phyloP scores from a whole-genome alignment of 495 filamentous ascomycete species.

The Staphylotrichum longicolle region DNA sequence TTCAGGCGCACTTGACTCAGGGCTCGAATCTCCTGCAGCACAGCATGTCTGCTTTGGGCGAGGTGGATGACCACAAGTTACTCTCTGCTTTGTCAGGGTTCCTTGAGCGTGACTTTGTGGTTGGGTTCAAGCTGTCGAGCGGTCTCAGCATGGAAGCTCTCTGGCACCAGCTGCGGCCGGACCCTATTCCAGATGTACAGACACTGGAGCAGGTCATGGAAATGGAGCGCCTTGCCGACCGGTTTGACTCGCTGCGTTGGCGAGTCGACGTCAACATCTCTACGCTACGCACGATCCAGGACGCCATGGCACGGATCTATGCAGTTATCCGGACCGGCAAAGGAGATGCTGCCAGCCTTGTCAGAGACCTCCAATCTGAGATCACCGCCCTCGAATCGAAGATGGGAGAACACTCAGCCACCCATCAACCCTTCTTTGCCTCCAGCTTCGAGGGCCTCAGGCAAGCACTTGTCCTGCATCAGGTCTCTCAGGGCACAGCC shows the following conservation, averaged over 20 bases:
- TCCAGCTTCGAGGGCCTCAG: constrained; percentile 64
- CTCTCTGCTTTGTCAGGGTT: constrained; percentile 30
- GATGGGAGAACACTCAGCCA: constrained; percentile 40
- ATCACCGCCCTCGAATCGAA: constrained; percentile 54
- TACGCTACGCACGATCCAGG: constrained; percentile 48
- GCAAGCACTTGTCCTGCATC: constrained; percentile 56
- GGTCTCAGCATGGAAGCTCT: constrained; percentile 82
- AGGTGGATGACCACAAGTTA: constrained; percentile 29
- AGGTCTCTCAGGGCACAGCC: constrained; percentile 24
- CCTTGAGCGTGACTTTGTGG: constrained; percentile 44
- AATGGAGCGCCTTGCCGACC: constrained; percentile 66
- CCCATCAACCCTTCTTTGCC: constrained; percentile 54
- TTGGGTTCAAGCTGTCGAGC: constrained; percentile 61
- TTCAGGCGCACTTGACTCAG: constrained; percentile 52
- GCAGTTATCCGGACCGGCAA: constrained; percentile 44
- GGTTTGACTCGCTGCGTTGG: constrained; percentile 67
- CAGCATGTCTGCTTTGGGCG: constrained; percentile 22
- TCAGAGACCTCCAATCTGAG: constrained; percentile 54
- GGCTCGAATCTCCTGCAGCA: constrained; percentile 35
- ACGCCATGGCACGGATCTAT: constrained; percentile 53
- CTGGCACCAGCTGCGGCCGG: constrained; percentile 71
- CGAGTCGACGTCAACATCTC: constrained; percentile 43
- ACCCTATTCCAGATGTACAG: constrained; percentile 38
- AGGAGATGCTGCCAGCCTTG: constrained; percentile 43
- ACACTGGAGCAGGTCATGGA: constrained; percentile 56